Evolutionary conservation across 2,329 filamentous ascomycete species (phyloP), one percentile per base, ranked within the genome.

Genomic region (Pseudocercospora macadamiae): DNA sequence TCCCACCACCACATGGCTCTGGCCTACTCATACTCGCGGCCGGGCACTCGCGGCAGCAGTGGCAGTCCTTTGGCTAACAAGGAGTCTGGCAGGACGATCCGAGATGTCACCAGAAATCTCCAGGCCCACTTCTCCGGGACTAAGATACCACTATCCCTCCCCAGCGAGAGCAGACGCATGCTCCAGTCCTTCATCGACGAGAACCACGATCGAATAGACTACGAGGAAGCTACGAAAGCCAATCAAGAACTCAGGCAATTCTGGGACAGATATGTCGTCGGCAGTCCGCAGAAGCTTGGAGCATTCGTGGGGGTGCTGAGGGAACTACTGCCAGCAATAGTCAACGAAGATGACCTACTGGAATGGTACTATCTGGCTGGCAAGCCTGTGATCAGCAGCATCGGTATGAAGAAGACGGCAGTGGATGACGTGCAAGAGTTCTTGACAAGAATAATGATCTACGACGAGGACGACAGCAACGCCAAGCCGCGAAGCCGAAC

Each of bases 301-400:
- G 76, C 85, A n/a, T 95, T 93, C 74, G 79, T 93, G 16, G 82
- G 83, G 51, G 81, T 90, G 45, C 75, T 93, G 55, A 82, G 84
- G 47, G 82, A 81, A 37, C 77, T 93, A 32, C 81, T 86, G 21
- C 85, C 88, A 2, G 82, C 82, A 9, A 80, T 95, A 54, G 82
- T 81, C 56, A 85, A 85, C 9, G 82, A 87, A 2, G 80, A 83
- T 30, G 83, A 87, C 55, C 74, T 90, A 55, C 75, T 87, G 55
- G 82, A 86, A 59, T 95, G 90, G 90, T 91, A 89, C 82, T 84
- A 89, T 45, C 76, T 83, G 62, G 77, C 88, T 12, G 74, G 86
- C 18, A 79, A 80, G 45, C 84, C 86, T 0, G 80, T 84, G 12
- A 71, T 86, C 61, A 76, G 85, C 60, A 77, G 82, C 49, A 75